Percentiles rank a stretch among this genome's conserved stretches.
phyloP scores from a whole-genome alignment of 495 filamentous ascomycete species.

The Mytilinidion resinicola region DNA sequence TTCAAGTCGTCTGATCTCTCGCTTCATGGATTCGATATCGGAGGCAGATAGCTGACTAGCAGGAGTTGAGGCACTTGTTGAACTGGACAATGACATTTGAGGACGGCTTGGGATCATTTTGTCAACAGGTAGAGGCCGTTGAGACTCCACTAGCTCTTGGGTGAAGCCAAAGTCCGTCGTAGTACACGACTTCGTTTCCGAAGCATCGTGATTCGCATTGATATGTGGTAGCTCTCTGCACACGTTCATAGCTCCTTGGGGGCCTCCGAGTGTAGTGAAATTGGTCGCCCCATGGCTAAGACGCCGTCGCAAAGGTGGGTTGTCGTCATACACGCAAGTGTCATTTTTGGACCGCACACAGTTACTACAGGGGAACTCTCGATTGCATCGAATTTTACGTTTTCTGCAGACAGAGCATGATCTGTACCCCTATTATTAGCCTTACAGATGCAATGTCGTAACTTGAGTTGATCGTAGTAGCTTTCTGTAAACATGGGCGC shows the following conservation, averaged over 20 bases:
- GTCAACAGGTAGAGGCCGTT: background rate
- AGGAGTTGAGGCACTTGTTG: slow-evolving; percentile 32
- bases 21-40: slow-evolving; percentile 39
- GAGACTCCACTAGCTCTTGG: background rate
- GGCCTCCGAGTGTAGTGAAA: too few relatives aligned
- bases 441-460: too few relatives aligned
- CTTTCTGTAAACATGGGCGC: too few relatives aligned
- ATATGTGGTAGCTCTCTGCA: too few relatives aligned
- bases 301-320: slow-evolving; percentile 18
- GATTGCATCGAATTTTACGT: slow-evolving; percentile 49
- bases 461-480: too few relatives aligned
- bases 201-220: too few relatives aligned
- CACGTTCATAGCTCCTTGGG: too few relatives aligned
- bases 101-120: too few relatives aligned
- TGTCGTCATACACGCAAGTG: slow-evolving; percentile 40
- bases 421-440: slow-evolving; percentile 11
- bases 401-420: slow-evolving; percentile 44
- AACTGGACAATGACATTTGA: too few relatives aligned
- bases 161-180: background rate
- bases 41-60: slow-evolving; percentile 29
- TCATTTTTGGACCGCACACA: slow-evolving; percentile 42
- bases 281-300: slow-evolving; percentile 2
- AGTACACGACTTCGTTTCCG: too few relatives aligned
- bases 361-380: slow-evolving; percentile 46
- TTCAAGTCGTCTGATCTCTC: slow-evolving; percentile 42